Base-by-base conservation (phyloP, 2,329 filamentous ascomycete genomes). In the Fusarium sp. region DNA sequence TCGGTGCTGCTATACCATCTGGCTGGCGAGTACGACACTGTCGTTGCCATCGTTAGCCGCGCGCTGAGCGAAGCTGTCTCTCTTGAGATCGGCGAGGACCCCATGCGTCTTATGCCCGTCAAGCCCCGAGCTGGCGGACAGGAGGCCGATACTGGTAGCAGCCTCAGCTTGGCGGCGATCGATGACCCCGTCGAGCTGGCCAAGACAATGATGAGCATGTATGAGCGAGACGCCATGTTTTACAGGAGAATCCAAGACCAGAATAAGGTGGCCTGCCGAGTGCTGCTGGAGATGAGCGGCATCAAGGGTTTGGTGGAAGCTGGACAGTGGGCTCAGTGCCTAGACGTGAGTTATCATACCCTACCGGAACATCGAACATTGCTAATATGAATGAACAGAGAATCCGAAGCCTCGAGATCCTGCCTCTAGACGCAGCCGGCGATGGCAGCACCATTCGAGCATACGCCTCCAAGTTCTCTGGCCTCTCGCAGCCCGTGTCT, bases 1-100 rank as follows among this genome's bases (percentile, higher is more conserved):
- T 94, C 96, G 3, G 95, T 98, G 15, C 85, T 99, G 50, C 85
- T 99, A 51, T 98, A 97, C 78, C 95, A 99, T 78, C 85, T 99
- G 43, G 95, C 96, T 0, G 93, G 93, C 74, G 94, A 99, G 78
- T 98, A 97, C 77, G 94, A 99, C 77, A 94, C 90, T 54, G 96
- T 98, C n/a, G 89, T 97, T 43, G 84, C 87, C 26, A 95, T 98
- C 69, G 88, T 98, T 75, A 97, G 94, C 79, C 91, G 94, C 39
- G 91, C 94, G 5, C 85, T 99, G 35, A 96, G 94, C 56, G 94
- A 98, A 78, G 92, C 93, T 44, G 89, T 98, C 62, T 91, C 93
- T 14, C 86, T 95, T 13, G 94, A 97, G 73, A 87, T 97, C 72
- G 94, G 93, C 53, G 91, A 96, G 72, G 90, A 93, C 60, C 89